A percentile compares a stretch with the other conserved stretches of the same genome.
Evolutionary conservation across 148 eudicot genomes (phyloP).

Genomic region (Gaultheria prostrata): DNA sequence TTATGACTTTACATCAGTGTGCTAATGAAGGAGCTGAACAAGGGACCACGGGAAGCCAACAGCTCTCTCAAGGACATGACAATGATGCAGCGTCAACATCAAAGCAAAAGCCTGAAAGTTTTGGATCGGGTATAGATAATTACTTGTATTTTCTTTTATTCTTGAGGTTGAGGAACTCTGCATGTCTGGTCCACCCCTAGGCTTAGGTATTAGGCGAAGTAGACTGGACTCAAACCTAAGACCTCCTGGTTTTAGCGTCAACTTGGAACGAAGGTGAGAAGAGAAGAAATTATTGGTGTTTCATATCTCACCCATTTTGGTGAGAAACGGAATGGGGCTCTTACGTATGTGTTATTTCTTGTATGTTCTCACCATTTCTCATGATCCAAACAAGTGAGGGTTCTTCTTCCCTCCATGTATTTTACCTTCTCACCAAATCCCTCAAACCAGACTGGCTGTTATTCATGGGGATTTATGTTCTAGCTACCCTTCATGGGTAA

Average conservation of each 20-base stretch:
- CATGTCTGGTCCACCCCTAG: neutral
- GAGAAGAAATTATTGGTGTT: neutral
- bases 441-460: neutral
- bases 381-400: neutral
- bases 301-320: neutral
- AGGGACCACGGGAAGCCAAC: slow-evolving; percentile 29
- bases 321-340: slow-evolving; percentile 2
- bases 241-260: neutral
- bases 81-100: slow-evolving; percentile 49
- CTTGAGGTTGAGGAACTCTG: neutral
- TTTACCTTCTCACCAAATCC: neutral
- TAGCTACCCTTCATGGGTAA: neutral
- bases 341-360: neutral
- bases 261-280: neutral
- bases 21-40: slow-evolving; percentile 28
- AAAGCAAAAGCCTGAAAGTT: slow-evolving; percentile 31
- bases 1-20: slow-evolving; percentile 30
- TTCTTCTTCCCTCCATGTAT: neutral
- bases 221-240: neutral
- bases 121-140: slow-evolving; percentile 40
- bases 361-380: neutral
- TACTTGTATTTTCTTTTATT: neutral
- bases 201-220: neutral
- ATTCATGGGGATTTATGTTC: neutral
- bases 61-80: slow-evolving; percentile 24